Conservation (phyloP, 208 protist genomes). For the Leishmania martiniquensis region DNA sequence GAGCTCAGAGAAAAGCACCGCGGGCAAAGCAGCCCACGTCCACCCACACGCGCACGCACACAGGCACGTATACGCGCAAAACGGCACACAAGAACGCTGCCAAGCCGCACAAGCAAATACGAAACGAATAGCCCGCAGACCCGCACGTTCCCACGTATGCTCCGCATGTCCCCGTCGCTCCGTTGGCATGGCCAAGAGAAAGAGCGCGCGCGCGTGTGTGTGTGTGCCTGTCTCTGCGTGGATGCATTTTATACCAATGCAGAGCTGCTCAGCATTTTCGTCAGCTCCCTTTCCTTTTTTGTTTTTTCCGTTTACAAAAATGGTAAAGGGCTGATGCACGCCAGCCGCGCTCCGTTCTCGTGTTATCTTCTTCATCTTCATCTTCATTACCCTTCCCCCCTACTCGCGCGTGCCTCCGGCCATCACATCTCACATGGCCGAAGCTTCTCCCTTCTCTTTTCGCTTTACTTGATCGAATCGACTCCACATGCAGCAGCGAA, state of each 20-base stretch:
- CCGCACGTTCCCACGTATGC: slow-evolving; percentile 5
- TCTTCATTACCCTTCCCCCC: neutral
- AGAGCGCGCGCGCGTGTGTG: neutral
- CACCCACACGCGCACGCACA: neutral
- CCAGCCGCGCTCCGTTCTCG: neutral
- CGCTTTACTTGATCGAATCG: neutral
- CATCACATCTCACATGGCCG: no score
- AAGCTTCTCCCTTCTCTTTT: neutral
- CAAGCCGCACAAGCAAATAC: neutral
- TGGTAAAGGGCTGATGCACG: neutral
- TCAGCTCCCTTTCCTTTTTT: neutral
- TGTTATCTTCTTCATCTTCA: no score
- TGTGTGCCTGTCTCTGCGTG: neutral
- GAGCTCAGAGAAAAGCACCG: neutral
- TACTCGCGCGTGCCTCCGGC: neutral
- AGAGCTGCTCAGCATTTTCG: neutral
- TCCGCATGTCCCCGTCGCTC: neutral
- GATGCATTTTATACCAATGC: no score
- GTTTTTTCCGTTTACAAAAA: neutral
- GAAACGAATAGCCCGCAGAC: neutral
- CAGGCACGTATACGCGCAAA: neutral
- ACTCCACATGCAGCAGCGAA: neutral
- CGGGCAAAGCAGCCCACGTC: neutral
- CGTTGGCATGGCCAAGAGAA: neutral
- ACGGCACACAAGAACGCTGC: neutral